phyloP scores from a whole-genome alignment of 345 rosid genomes.

The Eucalyptus coolabah region DNA sequence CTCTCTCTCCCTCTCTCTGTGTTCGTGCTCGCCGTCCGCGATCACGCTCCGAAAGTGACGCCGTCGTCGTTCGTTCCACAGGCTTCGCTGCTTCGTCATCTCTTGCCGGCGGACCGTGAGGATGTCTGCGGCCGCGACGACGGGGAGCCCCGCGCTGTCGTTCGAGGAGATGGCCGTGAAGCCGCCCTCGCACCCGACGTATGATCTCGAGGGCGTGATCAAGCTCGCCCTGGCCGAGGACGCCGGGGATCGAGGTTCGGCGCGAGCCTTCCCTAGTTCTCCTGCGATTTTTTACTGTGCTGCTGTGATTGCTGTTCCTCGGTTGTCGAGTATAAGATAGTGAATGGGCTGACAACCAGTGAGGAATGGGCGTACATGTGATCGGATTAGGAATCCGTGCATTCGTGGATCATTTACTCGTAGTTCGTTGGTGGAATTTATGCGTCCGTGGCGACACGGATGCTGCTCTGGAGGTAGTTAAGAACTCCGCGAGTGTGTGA shows the following conservation, averaged over 20 bases:
- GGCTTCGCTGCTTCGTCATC: not conserved
- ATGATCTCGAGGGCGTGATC: constrained; percentile 64
- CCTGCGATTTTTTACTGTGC: not conserved
- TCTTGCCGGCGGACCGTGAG: constrained; percentile 25
- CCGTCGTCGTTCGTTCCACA: not conserved
- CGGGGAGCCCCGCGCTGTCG: constrained; percentile 10
- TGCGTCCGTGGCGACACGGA: not conserved
- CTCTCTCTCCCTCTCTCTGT: not conserved
- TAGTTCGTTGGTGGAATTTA: not conserved
- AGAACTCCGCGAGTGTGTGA: not conserved
- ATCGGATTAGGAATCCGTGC: not conserved
- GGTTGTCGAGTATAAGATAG: not conserved
- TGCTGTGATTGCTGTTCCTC: not conserved
- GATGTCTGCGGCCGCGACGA: constrained; percentile 27
- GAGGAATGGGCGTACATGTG: not conserved
- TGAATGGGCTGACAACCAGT: not conserved
- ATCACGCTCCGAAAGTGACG: not conserved
- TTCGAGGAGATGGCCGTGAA: constrained; percentile 36
- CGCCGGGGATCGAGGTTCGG: constrained; percentile 77
- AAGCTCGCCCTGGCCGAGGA: constrained; percentile 83
- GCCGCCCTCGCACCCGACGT: constrained; percentile 89
- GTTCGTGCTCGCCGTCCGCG: not conserved
- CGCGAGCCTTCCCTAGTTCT: not conserved
- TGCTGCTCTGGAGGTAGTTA: not conserved
- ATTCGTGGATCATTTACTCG: not conserved